Conservation (phyloP, 73 alveolate genomes). For the Blepharisma stoltei region DNA sequence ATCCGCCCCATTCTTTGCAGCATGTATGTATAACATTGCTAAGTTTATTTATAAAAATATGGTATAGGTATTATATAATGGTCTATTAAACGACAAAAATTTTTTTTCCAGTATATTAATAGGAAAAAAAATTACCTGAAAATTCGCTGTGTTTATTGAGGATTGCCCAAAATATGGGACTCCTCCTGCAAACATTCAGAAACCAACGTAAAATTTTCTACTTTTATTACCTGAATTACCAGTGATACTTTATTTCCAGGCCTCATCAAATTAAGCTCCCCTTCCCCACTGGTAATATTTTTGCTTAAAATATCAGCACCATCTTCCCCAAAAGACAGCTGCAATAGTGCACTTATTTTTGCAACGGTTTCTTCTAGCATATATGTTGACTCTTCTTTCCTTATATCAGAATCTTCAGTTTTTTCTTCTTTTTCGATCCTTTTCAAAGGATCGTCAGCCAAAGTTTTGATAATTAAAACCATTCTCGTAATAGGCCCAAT, state of each 20-base stretch:
- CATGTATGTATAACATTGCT: slow-evolving; percentile 21
- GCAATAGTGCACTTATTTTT: slow-evolving; percentile 53
- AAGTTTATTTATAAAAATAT: slow-evolving; percentile 7
- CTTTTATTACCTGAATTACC: neutral
- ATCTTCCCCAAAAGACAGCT: slow-evolving; percentile 70
- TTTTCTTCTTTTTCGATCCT: slow-evolving; percentile 34
- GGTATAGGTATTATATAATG: no score
- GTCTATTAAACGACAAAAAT: no score
- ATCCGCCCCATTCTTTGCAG: neutral
- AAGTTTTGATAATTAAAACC: slow-evolving; percentile 57
- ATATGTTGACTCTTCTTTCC: slow-evolving; percentile 17
- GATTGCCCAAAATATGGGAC: no score
- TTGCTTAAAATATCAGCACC: slow-evolving; percentile 53
- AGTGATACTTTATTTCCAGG: slow-evolving; percentile 25
- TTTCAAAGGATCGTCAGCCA: slow-evolving; percentile 74
- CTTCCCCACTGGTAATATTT: slow-evolving; percentile 39
- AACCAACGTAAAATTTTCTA: neutral
- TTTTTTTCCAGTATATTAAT: no score
- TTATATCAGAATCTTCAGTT: slow-evolving; percentile 24
- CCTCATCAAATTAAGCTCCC: slow-evolving; percentile 29
- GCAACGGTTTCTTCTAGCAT: slow-evolving; percentile 58
- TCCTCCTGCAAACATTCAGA: slow-evolving; percentile 18
- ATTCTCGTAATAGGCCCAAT: slow-evolving; percentile 73
- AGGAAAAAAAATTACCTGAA: no score
- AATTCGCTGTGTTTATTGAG: no score